Evolutionary conservation across 2,329 filamentous ascomycete species (phyloP).

Genomic region (Chaetomium sp.): DNA sequence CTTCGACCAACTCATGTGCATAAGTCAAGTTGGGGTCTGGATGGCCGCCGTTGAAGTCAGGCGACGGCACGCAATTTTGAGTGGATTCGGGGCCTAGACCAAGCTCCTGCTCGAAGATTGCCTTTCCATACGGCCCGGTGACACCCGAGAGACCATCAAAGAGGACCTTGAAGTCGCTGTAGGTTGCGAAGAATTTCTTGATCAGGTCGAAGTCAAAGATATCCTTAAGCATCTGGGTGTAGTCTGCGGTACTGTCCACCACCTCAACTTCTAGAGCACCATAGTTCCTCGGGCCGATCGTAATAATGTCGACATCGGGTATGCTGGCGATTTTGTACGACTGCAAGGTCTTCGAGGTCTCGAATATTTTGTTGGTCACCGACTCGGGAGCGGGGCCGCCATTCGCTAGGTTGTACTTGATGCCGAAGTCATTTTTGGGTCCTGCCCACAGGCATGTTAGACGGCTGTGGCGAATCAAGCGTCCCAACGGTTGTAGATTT

Average conservation of each 20-base stretch:
- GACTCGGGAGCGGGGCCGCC: constrained; percentile 92
- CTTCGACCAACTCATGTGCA: constrained; percentile 87
- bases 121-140: constrained; percentile 88
- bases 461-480: not conserved
- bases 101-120: constrained; percentile 92
- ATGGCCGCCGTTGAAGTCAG: constrained; percentile 95
- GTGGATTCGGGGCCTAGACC: constrained; percentile 65
- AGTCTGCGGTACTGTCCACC: constrained; percentile 87
- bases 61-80: constrained; percentile 87
- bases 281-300: constrained; percentile 76
- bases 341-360: constrained; percentile 79
- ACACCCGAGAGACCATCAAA: constrained; percentile 94
- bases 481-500: constrained; percentile 1
- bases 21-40: constrained; percentile 98
- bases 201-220: constrained; percentile 98
- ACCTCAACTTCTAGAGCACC: constrained; percentile 89
- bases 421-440: constrained; percentile 91
- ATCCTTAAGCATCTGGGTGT: constrained; percentile 90
- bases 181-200: constrained; percentile 80
- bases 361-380: constrained; percentile 97
- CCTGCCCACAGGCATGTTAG: constrained; percentile 43
- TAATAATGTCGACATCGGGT: constrained; percentile 75
- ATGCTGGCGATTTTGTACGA: constrained; percentile 91
- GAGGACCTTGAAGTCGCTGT: constrained; percentile 91
- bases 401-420: constrained; percentile 99